Base-by-base conservation (phyloP, 2,329 filamentous ascomycete species). In the Sarocladiaceae sp. region DNA sequence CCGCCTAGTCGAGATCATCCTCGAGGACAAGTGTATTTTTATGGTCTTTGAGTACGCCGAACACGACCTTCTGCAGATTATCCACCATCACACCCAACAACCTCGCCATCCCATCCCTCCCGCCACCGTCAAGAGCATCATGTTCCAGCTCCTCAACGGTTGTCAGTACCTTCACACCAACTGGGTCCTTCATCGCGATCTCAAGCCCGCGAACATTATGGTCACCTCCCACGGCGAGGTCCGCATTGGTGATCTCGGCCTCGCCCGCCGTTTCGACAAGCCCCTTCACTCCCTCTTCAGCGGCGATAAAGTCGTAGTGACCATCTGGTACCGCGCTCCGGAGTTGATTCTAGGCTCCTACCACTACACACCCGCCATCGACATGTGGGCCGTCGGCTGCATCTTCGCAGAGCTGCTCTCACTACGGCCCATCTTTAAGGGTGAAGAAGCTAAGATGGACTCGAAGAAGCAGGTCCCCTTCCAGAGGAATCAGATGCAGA, bases 21-120 rank as follows among this genome's bases (percentile, higher is more conserved):
- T 98, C 3, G 91, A 98, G 67, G 90, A 95, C 64, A 97, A 97
- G 69, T 96, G 90, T 68, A 97, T 98, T 62, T 98, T 90, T 67
- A 98, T 98, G 85, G 90, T 98, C 2, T 97, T 98, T 55, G 93
- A 97, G 64, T 98, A 95, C 63, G 93, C 93, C 53, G 93, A 98
- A 65, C 93, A 98, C 63, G 93, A 98, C 64, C 70, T 98, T 29
- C 73, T 98, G 4, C 93, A 98, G 63, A 97, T 98, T 61, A 96
- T 98, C 54, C 93, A 98, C 61, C 90, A 97, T 61, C 93, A 98
- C 65, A 95, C 87, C 2, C 85, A 95, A 61, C 85, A 90, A 47
- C 84, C 88, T 6, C 78, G 90, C 20, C 87, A 93, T 53, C 84
- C 88, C 5, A 96, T 98, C 47, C 89, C 91, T 1, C 85, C 91